Conservation (phyloP, 2,329 filamentous ascomycete species). For the Dendryphion nanum region DNA sequence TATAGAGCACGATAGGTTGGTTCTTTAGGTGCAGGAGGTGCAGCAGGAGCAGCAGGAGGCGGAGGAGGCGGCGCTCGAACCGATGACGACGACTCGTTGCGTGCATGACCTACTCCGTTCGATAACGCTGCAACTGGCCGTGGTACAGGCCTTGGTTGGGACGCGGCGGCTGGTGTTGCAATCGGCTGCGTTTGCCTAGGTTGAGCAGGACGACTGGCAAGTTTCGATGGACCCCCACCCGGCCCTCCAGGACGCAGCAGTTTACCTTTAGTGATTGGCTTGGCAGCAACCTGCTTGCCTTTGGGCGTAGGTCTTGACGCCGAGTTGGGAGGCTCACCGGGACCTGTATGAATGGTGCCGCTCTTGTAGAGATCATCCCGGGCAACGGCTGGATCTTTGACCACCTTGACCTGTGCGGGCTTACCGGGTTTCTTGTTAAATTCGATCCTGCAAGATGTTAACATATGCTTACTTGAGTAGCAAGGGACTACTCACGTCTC, state of each 20-base stretch:
- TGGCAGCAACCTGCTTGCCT: constrained; percentile 78
- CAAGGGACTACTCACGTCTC: constrained; percentile 52
- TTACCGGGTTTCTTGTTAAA: constrained; percentile 99
- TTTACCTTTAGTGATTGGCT: constrained; percentile 90
- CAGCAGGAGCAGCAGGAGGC: constrained; percentile 63
- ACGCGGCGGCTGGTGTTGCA: constrained; percentile 24
- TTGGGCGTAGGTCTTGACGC: constrained; percentile 82
- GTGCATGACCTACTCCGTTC: constrained; percentile 46
- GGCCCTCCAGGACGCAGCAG: constrained; percentile 90
- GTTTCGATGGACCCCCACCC: constrained; percentile 73
- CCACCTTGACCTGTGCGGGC: constrained; percentile 79
- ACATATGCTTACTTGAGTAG: constrained; percentile 3
- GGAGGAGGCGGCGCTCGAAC: constrained; percentile 51
- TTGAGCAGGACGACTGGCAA: constrained; percentile 52
- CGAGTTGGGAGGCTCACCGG: constrained; percentile 80
- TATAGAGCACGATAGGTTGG: constrained; percentile 88
- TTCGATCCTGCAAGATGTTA: constrained; percentile 61
- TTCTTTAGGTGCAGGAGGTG: constrained; percentile 61
- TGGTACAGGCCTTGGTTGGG: constrained; percentile 49
- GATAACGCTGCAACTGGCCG: constrained; percentile 55
- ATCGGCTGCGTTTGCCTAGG: constrained; percentile 36
- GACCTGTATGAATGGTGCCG: constrained; percentile 80
- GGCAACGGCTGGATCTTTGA: constrained; percentile 77
- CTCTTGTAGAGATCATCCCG: constrained; percentile 90
- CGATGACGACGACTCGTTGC: constrained; percentile 41